A percentile compares a stretch with the other conserved stretches of the same genome.
Conservation (phyloP, 2,329 filamentous ascomycete genomes). For the Hypocrella siamensis region DNA sequence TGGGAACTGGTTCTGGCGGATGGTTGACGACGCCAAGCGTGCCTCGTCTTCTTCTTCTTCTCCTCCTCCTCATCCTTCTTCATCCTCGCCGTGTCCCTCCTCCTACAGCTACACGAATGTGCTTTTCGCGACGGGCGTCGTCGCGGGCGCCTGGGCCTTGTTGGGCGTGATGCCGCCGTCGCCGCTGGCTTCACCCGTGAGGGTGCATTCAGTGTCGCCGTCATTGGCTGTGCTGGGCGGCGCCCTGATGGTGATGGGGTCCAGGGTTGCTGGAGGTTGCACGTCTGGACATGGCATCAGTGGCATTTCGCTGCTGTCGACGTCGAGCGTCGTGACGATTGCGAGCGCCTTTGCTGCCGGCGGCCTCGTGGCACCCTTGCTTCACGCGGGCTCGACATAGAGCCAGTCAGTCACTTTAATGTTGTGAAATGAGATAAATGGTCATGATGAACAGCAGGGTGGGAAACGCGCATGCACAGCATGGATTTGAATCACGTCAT, state of each 20-base stretch:
- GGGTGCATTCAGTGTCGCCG: slow-evolving; percentile 17
- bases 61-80: too few species aligned
- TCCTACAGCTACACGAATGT: slow-evolving; percentile 29
- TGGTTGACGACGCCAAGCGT: slow-evolving; percentile 14
- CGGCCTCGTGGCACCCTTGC: slow-evolving; percentile 12
- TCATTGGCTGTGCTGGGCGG: slow-evolving; percentile 35
- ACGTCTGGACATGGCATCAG: slow-evolving; percentile 56
- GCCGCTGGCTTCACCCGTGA: slow-evolving; percentile 7
- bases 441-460: too few species aligned
- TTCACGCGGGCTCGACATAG: background rate
- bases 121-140: slow-evolving; percentile 35
- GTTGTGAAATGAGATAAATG: background rate
- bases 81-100: too few species aligned
- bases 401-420: too few species aligned
- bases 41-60: too few species aligned
- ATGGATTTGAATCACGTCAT: too few species aligned
- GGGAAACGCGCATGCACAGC: too few species aligned
- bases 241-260: slow-evolving; percentile 39
- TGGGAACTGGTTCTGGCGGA: slow-evolving; percentile 36
- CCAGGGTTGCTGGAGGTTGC: slow-evolving; percentile 48
- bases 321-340: slow-evolving; percentile 47
- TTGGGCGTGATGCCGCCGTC: slow-evolving; percentile 16
- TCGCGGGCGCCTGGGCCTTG: slow-evolving; percentile 27
- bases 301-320: slow-evolving; percentile 45
- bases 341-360: slow-evolving; percentile 40